Evolutionary conservation across 2,329 filamentous ascomycete genomes (phyloP), one percentile per base, ranked within the genome.

Genomic region (Aquanectria penicillioides): DNA sequence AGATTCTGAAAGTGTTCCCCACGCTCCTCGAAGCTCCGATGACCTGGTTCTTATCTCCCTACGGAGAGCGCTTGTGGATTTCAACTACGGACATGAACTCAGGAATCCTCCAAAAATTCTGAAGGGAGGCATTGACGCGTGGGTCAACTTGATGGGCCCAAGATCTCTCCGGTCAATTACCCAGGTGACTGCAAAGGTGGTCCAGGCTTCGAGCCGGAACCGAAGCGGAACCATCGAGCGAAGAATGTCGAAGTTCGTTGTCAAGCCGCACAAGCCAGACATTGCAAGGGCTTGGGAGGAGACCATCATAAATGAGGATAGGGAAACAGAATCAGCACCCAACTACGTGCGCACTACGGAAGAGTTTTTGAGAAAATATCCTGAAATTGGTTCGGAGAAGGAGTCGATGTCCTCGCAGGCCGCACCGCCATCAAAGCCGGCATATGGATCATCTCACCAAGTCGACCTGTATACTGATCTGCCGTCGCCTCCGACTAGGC

Each of bases 201-300:
- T 25, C 40, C 60, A 53, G 29, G 18, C 46, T 40, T 69, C 48
- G 6, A 57, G 64, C n/a, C 80, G 83, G 51, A 68, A 62, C 50
- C 62, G 63, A 22, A 64, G 68, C 31, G 69, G 68, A n/a, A 64
- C 68, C 6, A 66, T 74, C 52, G 70, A 73, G 57, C 75, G 76
- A 59, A 73, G 72, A 29, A 76, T 75, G 49, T 77, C 79, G 7
- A 82, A 78, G 44, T 83, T 83, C 47, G 76, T 82, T 49, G 80
- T 81, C 2, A 89, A 89, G 53, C 90, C 91, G 1, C 84, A 97
- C 44, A 90, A 92, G 61, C 85, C 88, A 5, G 91, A 94, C 62
- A 94, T 97, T 72, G 88, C 95, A 63, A 86, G 86, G 57, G 86
- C 85, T 37, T 97, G 93, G 91, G 86, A 94, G 69, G 89, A 93